A percentile compares a stretch with the other conserved stretches of the same genome.
These are phyloP conservation scores for Cladosporium sp. DNA, from an alignment of 2,329 filamentous ascomycete species.

Conservation along the genomic window DNA sequence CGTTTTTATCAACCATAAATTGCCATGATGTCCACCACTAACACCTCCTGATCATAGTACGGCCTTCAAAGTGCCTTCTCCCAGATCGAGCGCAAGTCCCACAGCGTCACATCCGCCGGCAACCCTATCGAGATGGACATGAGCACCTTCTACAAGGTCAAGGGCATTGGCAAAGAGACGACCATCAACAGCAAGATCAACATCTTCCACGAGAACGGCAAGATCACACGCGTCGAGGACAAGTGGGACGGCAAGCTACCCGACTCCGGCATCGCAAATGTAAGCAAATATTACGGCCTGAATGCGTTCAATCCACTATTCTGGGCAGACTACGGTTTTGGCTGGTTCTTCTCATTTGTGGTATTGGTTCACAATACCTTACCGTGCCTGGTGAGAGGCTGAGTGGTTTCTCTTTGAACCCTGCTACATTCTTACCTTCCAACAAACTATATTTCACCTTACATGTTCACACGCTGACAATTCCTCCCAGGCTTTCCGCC, in stretches of 20 bases:
- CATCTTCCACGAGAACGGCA: slow-evolving; percentile 43
- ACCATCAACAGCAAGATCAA: slow-evolving; percentile 46
- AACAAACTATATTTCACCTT: not conserved
- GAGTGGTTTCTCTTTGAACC: not conserved
- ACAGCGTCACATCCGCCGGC: slow-evolving; percentile 51
- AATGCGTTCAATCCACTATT: slow-evolving; percentile 32
- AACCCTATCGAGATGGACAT: slow-evolving; percentile 58
- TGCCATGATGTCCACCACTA: not conserved
- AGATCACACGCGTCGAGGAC: slow-evolving; percentile 52
- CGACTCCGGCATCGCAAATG: slow-evolving; percentile 47
- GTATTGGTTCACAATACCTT: slow-evolving; percentile 38
- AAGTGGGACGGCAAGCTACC: slow-evolving; percentile 53
- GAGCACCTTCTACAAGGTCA: slow-evolving; percentile 51
- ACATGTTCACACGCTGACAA: slow-evolving; percentile 26
- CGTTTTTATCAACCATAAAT: not conserved
- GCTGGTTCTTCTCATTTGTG: slow-evolving; percentile 36
- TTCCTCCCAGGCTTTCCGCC: slow-evolving; percentile 45
- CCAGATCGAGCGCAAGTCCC: slow-evolving; percentile 53
- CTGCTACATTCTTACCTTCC: slow-evolving; percentile 7
- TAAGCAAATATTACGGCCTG: slow-evolving; percentile 34
- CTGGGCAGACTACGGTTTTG: slow-evolving; percentile 37
- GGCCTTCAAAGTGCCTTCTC: slow-evolving; percentile 56
- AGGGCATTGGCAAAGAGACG: slow-evolving; percentile 50
- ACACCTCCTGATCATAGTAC: slow-evolving; percentile 41
- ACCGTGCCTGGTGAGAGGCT: slow-evolving; percentile 37